Conservation (phyloP, 176 grass and related monocot species). For the Ananas comosus region DNA sequence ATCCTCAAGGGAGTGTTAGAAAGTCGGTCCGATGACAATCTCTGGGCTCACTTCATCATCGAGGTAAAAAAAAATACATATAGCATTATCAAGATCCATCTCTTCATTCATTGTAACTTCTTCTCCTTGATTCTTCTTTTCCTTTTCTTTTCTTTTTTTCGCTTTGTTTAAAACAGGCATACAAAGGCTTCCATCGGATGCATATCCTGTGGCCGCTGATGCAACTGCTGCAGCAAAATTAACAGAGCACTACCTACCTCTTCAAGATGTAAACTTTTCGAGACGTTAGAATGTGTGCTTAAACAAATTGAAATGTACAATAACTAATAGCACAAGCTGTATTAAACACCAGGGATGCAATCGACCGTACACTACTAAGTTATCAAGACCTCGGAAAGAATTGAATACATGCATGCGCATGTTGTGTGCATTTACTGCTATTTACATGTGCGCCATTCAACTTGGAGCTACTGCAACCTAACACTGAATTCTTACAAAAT, state of each 20-base stretch:
- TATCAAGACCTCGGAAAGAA: slow-evolving; percentile 29
- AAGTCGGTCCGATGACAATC: slow-evolving; percentile 24
- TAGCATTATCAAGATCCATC: not conserved
- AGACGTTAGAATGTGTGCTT: too few species aligned
- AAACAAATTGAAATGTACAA: not conserved
- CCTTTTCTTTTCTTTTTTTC: not conserved
- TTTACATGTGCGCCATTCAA: slow-evolving; percentile 37
- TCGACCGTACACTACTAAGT: not conserved
- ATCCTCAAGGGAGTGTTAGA: slow-evolving; percentile 62
- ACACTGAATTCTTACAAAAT: slow-evolving; percentile 70
- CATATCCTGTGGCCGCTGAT: slow-evolving; percentile 67
- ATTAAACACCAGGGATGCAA: not conserved
- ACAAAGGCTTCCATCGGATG: slow-evolving; percentile 38
- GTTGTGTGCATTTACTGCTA: slow-evolving; percentile 40
- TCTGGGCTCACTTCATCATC: slow-evolving; percentile 52
- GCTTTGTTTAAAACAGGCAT: slow-evolving; percentile 17
- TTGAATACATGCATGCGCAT: slow-evolving; percentile 31
- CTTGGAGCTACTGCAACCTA: slow-evolving; percentile 28
- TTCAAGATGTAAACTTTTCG: too few species aligned
- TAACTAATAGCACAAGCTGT: not conserved
- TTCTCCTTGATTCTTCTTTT: too few species aligned
- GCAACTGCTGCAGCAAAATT: slow-evolving; percentile 47
- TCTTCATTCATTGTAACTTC: too few species aligned
- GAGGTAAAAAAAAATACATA: slow-evolving; percentile 27
- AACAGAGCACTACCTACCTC: not conserved